phyloP scores from a whole-genome alignment of 2,329 filamentous ascomycete genomes.

The Diplodia intermedia region DNA sequence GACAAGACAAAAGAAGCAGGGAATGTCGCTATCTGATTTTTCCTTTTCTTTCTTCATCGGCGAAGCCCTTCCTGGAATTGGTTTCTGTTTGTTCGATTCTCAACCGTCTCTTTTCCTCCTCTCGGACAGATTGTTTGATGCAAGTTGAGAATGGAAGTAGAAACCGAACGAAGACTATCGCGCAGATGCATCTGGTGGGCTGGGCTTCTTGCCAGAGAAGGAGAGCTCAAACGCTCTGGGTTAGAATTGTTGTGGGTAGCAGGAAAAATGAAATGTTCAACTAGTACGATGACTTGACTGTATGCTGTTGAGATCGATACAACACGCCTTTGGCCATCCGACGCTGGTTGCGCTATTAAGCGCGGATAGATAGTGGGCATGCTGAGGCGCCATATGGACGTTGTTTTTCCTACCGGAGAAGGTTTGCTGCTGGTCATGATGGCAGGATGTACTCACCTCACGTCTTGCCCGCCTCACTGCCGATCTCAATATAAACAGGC shows the following conservation, averaged over 20 bases:
- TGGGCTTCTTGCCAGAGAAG: slow-evolving; percentile 26
- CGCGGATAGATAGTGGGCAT: too few species aligned
- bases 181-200: slow-evolving; percentile 23
- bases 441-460: neutral
- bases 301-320: neutral
- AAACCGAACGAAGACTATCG: slow-evolving; percentile 15
- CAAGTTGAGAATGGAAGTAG: neutral
- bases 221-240: slow-evolving; percentile 22
- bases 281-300: neutral
- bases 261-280: slow-evolving; percentile 10
- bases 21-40: slow-evolving; percentile 16
- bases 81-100: neutral
- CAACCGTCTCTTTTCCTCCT: neutral
- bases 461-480: neutral
- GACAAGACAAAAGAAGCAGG: slow-evolving; percentile 26
- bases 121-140: slow-evolving; percentile 12
- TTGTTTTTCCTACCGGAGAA: too few species aligned
- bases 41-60: slow-evolving; percentile 22
- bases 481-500: neutral
- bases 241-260: slow-evolving; percentile 10
- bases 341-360: too few species aligned
- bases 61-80: slow-evolving; percentile 20
- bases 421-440: too few species aligned
- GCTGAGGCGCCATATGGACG: too few species aligned
- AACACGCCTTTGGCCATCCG: neutral